Evolutionary conservation across 2,329 filamentous ascomycete species (phyloP), one percentile per base, ranked within the genome.

Genomic region (Colletotrichum musae): DNA sequence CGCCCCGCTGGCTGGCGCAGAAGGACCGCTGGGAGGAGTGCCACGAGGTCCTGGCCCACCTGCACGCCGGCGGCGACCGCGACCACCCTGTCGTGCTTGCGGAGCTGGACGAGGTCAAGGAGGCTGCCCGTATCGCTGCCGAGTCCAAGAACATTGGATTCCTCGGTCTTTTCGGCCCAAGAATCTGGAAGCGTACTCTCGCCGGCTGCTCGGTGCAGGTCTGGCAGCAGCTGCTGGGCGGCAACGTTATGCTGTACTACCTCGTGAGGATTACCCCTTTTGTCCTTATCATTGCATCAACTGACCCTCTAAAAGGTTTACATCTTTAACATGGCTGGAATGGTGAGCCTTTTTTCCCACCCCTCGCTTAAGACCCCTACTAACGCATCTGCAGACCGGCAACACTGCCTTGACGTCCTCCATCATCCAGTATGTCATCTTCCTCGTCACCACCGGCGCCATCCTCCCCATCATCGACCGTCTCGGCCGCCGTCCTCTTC

Each of bases 211-310:
- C 82, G 24, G 86, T 84, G 0, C 87, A 89, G 75, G 83, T 88
- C 16, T 89, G 82, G 86, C 86, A 88, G 48, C 87, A 89, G 56
- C 75, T 89, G 16, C 82, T 86, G 0, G 87, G 87, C 6, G 88
- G 87, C 59, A 89, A 89, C 59, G 85, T 88, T 2, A 86, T 86
- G 73, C 82, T 87, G 64, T 89, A 90, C 74, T 91, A 91, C 70
- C 86, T 91, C 68, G 85, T 24, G 21, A 24, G 21, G 21, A 24
- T 24, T 24, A 24, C 21, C 21, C 21, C 21, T 24, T 24, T 24
- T 24, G 21, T 24, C 21, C 21, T 24, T 24, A 24, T 24, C 21
- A 24, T 24, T 24, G 3, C 21, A 24, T 24, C 21, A 24, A 24
- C 21, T 24, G 21, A 24, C 21, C 21, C 21, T 24, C 3, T 24